Evolutionary conservation across 768 basidiomycete species (phyloP), one percentile per base, ranked within the genome.

Genomic region (Albatrellus ellisii): DNA sequence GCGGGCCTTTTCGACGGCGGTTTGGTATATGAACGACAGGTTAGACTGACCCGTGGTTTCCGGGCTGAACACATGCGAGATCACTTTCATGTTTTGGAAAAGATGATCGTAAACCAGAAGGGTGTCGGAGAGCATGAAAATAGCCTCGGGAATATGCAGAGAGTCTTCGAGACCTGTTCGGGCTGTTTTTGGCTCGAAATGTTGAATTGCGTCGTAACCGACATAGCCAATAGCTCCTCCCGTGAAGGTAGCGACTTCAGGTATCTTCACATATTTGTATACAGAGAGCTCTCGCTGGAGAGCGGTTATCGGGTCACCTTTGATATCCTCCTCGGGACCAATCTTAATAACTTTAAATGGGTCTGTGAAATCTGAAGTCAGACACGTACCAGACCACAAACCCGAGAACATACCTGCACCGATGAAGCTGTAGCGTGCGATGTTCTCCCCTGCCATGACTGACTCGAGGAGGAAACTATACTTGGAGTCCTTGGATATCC

Each of bases 151-250:
- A 44, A 98, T 84, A n/a, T 70, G 69, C 34, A 95, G 67, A 7
- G 77, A 66, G 57, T 97, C 89, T n/a, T 64, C 63, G 20, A 90
- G 69, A 14, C 74, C 68, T n/a, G n/a, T n/a, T 27, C 79, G 69
- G 37, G 77, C 77, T 6, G 90, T 91, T 64, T 84, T 89, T 40
- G 95, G 91, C 59, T 99, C 95, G 54, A 99, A 99, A 60, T 97
- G 79, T 43, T 85, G 88, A 43, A 99, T 78, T 59, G 89, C 90
- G 59, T 99, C 95, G 64, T 91, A 99, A 10, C 89, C 76, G 46
- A 99, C 89, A 59, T 95, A 98, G 41, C 95, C 95, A 55, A 98
- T 88, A 1, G 92, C 94, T 34, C 95, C 95, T 35, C 95, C 95
- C 34, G 91, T 94, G 58, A 98, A 95, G 0, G 92, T 92, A 2